Evolutionary conservation across 192 early-diverging fungal species (phyloP), one percentile per base, ranked within the genome.

Genomic region (Dissophora ornata): DNA sequence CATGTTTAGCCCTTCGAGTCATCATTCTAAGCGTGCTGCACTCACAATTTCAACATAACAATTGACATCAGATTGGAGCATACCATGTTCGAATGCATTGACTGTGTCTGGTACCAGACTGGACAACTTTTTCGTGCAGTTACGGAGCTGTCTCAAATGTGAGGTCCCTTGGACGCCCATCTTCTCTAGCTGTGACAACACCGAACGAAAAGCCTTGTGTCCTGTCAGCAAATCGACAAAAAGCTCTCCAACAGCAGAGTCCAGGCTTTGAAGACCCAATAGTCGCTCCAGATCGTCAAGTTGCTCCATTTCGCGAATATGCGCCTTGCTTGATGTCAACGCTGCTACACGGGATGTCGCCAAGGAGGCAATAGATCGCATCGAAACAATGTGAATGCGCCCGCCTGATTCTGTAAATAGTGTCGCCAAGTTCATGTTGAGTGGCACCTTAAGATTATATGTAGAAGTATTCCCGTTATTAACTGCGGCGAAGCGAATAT

Each of bases 71-170:
- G n/a, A n/a, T n/a, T n/a, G n/a, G n/a, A n/a, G n/a, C n/a, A 21
- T 57, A 75, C 71, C 71, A 55, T 66, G 71, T 16, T 75, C 71
- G 30, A 75, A 75, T 0, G 62, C 71, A 53, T 75, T 57, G 29
- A 75, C 56, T 15, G 25, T 66, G 29, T 75, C 71, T 0, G 40
- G 56, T 11, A 63, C 51, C n/a, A 75, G 46, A 18, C 49, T 64
- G 11, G 29, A 26, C 7, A 66, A 44, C 50, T 59, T 65, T 15
- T 48, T 33, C 12, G 71, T 66, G 16, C 62, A 65, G 42, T 66
- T 75, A 12, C 71, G 48, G 24, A 75, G 63, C 25, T 75, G 71
- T 0, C 71, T 47, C 24, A 75, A 26, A 47, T 65, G 57, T n/a
- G 61, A n/a, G 26, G 71, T 75, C 1, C 71, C 63, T 5, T 65